Conservation (phyloP, 2,329 filamentous ascomycete genomes). For the Fusarium floridanum region DNA sequence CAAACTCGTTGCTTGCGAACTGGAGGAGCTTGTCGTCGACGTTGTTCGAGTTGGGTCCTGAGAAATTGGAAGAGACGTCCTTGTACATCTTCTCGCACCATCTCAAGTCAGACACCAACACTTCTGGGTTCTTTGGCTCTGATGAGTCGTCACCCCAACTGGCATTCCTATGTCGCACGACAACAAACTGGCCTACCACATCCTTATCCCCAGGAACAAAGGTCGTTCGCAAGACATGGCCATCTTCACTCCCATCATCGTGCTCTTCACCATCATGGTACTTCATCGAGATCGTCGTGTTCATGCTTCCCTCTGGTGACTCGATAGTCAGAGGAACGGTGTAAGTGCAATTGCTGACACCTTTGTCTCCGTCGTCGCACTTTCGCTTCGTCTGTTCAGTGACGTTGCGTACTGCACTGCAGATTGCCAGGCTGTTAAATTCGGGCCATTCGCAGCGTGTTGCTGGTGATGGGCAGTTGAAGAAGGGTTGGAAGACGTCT, state of each 20-base stretch:
- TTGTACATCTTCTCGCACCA: conserved; percentile 5
- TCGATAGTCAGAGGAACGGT: not conserved
- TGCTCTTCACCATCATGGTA: not conserved
- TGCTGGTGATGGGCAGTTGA: conserved; percentile 8
- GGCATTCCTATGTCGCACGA: not conserved
- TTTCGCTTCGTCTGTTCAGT: not conserved
- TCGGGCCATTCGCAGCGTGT: conserved; percentile 9
- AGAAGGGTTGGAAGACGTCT: conserved; percentile 1
- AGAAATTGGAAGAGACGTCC: not conserved
- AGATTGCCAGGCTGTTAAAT: conserved; percentile 9
- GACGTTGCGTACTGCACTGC: conserved; percentile 6
- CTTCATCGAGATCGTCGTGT: not conserved
- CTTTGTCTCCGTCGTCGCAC: not conserved
- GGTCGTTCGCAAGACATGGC: not conserved
- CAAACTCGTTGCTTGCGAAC: not conserved
- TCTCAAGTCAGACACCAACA: not conserved
- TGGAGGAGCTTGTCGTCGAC: not conserved
- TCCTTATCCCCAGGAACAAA: not conserved
- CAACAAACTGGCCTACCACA: not conserved
- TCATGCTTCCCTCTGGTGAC: not conserved
- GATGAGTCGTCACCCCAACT: not conserved
- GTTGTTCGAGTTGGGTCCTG: not conserved
- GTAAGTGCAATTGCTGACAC: conserved; percentile 10
- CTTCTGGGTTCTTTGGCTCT: not conserved
- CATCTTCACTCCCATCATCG: not conserved